Conservation (phyloP, 2,329 filamentous ascomycete genomes). For the Penicillium sp. region DNA sequence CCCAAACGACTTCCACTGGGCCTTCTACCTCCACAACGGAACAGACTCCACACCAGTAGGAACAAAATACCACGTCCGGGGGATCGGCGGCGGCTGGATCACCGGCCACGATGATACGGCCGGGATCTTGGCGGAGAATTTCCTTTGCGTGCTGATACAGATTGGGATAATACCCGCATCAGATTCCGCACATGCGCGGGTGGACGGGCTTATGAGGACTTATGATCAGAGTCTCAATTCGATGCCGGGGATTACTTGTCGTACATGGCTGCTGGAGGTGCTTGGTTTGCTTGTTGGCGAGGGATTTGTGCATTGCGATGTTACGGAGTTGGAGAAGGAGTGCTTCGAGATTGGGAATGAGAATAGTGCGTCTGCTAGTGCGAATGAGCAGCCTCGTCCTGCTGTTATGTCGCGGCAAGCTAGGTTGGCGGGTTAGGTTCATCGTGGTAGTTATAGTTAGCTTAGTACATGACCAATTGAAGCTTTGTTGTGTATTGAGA, state of each 20-base stretch:
- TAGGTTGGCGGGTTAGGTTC: background rate
- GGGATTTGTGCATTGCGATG: background rate
- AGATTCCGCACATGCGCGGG: background rate
- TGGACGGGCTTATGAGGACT: constrained; percentile 3
- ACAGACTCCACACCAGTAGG: background rate
- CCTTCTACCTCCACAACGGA: constrained; percentile 10
- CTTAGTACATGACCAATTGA: too few relatives aligned
- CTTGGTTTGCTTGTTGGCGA: background rate
- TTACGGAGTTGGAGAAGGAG: constrained; percentile 1
- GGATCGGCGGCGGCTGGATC: constrained; percentile 4
- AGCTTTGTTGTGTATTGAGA: background rate
- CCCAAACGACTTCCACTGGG: constrained; percentile 15
- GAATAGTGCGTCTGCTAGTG: background rate
- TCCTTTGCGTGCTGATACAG: constrained; percentile 1
- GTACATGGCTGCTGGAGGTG: background rate
- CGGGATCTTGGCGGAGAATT: background rate
- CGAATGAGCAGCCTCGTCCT: background rate
- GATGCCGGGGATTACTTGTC: constrained; percentile 1
- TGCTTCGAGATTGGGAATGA: background rate
- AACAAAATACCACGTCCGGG: constrained; percentile 9
- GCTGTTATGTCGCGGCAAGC: background rate
- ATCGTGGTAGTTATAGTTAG: background rate
- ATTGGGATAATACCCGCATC: background rate
- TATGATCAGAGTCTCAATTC: background rate
- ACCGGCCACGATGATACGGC: constrained; percentile 13